Evolutionary conservation across 2,329 filamentous ascomycete genomes (phyloP).

Genomic region (Sordariomycetes sp.): DNA sequence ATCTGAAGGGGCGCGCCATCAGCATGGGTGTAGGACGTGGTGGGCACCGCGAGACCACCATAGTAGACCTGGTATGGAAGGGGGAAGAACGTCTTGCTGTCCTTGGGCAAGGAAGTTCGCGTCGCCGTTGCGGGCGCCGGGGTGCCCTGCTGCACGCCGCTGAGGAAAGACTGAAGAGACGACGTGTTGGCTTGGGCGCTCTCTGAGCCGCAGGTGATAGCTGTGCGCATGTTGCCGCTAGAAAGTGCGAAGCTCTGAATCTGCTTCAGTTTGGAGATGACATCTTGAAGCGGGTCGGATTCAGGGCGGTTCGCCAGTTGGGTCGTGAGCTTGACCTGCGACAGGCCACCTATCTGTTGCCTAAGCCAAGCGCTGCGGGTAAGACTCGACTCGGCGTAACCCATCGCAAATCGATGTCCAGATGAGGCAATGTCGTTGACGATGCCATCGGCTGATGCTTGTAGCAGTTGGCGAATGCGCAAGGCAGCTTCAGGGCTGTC

Average conservation of each 20-base stretch:
- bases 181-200: constrained; percentile 61
- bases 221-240: constrained; percentile 61
- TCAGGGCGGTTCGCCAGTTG: constrained; percentile 65
- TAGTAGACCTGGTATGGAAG: constrained; percentile 98
- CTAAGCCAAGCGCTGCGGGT: constrained; percentile 61
- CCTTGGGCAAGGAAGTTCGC: constrained; percentile 28
- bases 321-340: constrained; percentile 79
- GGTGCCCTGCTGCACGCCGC: constrained; percentile 16
- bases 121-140: constrained; percentile 33
- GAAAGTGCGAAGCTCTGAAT: constrained; percentile 75
- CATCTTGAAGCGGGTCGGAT: constrained; percentile 60
- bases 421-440: constrained; percentile 87
- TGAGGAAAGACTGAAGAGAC: constrained; percentile 63
- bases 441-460: constrained; percentile 79
- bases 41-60: constrained; percentile 71
- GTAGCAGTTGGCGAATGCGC: constrained; percentile 78
- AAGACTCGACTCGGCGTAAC: constrained; percentile 72
- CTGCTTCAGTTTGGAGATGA: constrained; percentile 74
- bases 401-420: constrained; percentile 79
- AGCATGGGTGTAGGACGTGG: constrained; percentile 70
- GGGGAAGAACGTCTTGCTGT: constrained; percentile 78
- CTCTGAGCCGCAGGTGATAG: constrained; percentile 77
- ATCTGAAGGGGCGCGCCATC: constrained; percentile 77
- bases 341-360: constrained; percentile 84
- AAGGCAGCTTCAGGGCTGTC: constrained; percentile 71